Percentiles rank a stretch among this genome's conserved stretches.
Evolutionary conservation across 2,329 filamentous ascomycete genomes (phyloP).

Genomic region (Zymoseptoria crescenta): DNA sequence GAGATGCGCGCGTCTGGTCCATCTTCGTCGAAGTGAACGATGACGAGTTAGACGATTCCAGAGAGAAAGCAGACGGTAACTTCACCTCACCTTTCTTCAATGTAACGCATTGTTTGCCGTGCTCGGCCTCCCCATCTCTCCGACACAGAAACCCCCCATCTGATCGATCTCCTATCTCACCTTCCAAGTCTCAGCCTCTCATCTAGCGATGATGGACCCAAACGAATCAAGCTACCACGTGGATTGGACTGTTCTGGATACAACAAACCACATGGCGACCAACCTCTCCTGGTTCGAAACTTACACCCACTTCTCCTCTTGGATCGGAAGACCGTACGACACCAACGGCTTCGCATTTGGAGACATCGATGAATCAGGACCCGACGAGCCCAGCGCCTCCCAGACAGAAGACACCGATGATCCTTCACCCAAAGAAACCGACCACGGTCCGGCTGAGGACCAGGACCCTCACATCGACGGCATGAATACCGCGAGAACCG

Average conservation of each 20-base stretch:
- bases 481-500: not conserved
- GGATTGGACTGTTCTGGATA: conserved; percentile 14
- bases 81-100: too few species aligned
- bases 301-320: conserved; percentile 2
- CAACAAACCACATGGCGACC: conserved; percentile 14
- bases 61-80: too few species aligned
- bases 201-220: conserved; percentile 8
- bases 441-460: not conserved
- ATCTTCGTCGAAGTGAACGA: too few species aligned
- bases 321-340: not conserved
- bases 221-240: conserved; percentile 10
- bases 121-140: too few species aligned
- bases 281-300: conserved; percentile 15
- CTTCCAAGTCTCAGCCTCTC: too few species aligned
- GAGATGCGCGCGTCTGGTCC: too few species aligned
- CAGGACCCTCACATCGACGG: not conserved
- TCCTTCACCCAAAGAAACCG: not conserved
- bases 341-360: not conserved
- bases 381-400: not conserved
- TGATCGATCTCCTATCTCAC: too few species aligned
- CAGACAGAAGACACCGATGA: not conserved
- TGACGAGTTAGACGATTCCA: too few species aligned
- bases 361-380: not conserved
- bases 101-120: too few species aligned
- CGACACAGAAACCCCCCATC: too few species aligned